phyloP scores from a whole-genome alignment of 192 early-diverging fungal genomes.

The Coemansia sp. region DNA sequence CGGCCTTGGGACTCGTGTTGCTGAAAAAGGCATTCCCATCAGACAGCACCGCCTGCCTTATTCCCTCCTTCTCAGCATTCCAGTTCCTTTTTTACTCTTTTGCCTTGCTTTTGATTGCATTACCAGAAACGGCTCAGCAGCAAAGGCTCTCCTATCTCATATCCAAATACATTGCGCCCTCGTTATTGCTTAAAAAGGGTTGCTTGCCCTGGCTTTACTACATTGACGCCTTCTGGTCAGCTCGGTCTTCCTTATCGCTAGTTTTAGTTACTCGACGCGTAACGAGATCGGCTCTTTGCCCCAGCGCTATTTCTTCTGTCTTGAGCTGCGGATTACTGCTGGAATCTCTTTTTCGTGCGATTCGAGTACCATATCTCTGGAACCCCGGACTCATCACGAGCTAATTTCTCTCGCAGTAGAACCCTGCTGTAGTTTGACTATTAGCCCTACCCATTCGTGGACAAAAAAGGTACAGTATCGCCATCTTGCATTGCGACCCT shows the following conservation, averaged over 20 bases:
- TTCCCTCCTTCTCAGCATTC: conserved; percentile 9
- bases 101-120: conserved; percentile 19
- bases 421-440: background rate
- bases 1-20: conserved; percentile 32
- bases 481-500: background rate
- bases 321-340: background rate
- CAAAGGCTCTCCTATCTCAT: background rate
- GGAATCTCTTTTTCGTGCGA: background rate
- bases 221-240: background rate
- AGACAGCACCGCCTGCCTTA: conserved; percentile 21
- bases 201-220: background rate
- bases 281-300: background rate
- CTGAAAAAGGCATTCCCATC: conserved; percentile 41
- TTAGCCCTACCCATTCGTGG: background rate
- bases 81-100: conserved; percentile 3
- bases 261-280: conserved; percentile 4
- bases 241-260: background rate
- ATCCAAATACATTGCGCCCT: conserved; percentile 11
- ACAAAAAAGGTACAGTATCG: conserved; percentile 4
- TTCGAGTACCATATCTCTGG: conserved; percentile 4
- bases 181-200: conserved; percentile 10
- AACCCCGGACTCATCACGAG: background rate
- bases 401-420: background rate
- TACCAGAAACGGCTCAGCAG: conserved; percentile 24
- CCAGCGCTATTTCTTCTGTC: background rate